Conservation (phyloP, 2,329 filamentous ascomycete genomes). For the Cordyceps tenuipes region DNA sequence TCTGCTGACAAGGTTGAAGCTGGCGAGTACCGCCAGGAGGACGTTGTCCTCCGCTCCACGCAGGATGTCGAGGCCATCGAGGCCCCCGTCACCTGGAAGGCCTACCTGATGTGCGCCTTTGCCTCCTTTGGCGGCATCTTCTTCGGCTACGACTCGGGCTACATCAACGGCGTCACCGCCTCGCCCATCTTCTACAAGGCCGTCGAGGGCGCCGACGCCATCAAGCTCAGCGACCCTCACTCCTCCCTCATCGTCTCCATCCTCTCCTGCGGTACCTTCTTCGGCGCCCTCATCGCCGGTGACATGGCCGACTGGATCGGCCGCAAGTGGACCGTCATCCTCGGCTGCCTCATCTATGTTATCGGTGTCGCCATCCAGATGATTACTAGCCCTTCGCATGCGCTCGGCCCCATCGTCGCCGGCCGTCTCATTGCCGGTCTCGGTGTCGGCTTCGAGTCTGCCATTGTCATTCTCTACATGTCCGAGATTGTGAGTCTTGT, state of each 20-base stretch:
- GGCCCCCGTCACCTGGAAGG: constrained; percentile 60
- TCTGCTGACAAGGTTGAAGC: background rate
- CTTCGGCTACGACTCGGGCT: constrained; percentile 72
- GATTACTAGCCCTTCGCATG: constrained; percentile 35
- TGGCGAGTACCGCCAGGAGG: constrained; percentile 11
- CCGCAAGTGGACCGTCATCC: constrained; percentile 63
- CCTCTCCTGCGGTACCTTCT: constrained; percentile 70
- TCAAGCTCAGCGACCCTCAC: constrained; percentile 31
- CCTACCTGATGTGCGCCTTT: constrained; percentile 62
- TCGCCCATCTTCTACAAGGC: constrained; percentile 42
- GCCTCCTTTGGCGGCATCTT: constrained; percentile 67
- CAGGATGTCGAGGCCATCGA: constrained; percentile 52
- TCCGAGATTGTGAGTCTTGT: constrained; percentile 65
- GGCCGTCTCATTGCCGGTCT: constrained; percentile 69
- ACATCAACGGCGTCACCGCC: constrained; percentile 59
- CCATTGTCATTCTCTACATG: constrained; percentile 81
- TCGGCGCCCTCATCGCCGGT: constrained; percentile 68
- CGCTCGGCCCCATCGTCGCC: constrained; percentile 56
- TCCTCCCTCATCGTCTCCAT: constrained; percentile 62
- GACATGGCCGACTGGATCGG: constrained; percentile 69
- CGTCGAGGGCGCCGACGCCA: constrained; percentile 35
- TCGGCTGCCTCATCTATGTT: constrained; percentile 62
- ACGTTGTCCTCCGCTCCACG: constrained; percentile 32
- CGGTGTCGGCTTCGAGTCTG: constrained; percentile 73
- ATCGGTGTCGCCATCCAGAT: constrained; percentile 62